Evolutionary conservation across 1,284 basidiomycete genomes (phyloP).

Genomic region (Gastroboletus turbinatus): DNA sequence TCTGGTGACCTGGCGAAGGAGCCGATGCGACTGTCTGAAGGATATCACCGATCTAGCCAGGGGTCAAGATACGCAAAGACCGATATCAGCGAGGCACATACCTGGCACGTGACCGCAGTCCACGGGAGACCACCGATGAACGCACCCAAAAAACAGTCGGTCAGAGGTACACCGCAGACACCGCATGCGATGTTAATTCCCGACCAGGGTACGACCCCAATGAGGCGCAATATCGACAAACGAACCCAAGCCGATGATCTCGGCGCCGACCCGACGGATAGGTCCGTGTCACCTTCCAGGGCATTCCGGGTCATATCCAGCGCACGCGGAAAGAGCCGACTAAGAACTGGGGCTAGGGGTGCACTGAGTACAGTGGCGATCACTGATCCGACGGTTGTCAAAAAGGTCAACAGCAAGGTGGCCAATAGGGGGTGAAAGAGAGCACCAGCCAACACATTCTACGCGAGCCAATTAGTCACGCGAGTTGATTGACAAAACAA

Average conservation of each 20-base stretch:
- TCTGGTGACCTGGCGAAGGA: constrained; percentile 64
- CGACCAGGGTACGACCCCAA: constrained; percentile 91
- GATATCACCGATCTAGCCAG: constrained; percentile 72
- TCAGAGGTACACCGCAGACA: constrained; percentile 75
- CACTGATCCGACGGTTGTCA: constrained; percentile 85
- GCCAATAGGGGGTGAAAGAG: constrained; percentile 80
- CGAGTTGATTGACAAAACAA: constrained; percentile 14
- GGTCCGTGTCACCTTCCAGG: constrained; percentile 52
- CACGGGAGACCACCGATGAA: constrained; percentile 81
- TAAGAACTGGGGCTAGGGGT: constrained; percentile 82
- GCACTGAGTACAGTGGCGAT: constrained; percentile 76
- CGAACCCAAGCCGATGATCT: constrained; percentile 79
- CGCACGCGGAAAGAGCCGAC: constrained; percentile 78
- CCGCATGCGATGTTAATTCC: constrained; percentile 94
- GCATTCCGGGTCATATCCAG: constrained; percentile 77
- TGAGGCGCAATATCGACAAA: constrained; percentile 78
- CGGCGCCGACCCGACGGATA: constrained; percentile 33
- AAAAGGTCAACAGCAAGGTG: constrained; percentile 72
- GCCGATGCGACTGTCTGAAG: constrained; percentile 73
- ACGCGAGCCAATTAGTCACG: constrained; percentile 21
- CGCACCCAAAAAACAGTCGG: constrained; percentile 75
- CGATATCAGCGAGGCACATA: constrained; percentile 33
- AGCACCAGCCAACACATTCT: constrained; percentile 90
- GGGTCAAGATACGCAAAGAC: constrained; percentile 8
- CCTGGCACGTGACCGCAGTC: constrained; percentile 87